These are phyloP conservation scores for Corymbia maculata DNA, from an alignment of 345 rosid species.

Conservation along the genomic window DNA sequence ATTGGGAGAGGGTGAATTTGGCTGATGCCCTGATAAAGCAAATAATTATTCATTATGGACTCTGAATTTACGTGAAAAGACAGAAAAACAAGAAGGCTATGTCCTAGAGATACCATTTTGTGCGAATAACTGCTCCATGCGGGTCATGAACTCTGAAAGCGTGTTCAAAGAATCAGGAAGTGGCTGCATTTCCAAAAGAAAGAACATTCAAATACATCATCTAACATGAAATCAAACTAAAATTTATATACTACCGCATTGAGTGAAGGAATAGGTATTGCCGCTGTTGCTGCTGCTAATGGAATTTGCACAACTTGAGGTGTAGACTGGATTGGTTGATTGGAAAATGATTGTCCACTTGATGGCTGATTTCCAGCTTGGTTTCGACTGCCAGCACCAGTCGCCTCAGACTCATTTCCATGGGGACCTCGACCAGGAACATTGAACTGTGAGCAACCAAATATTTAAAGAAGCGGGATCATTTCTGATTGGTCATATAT, in stretches of 20 bases:
- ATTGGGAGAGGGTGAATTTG: slow-evolving; percentile 24
- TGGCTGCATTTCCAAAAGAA: slow-evolving; percentile 41
- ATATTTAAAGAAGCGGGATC: background rate
- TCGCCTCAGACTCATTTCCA: slow-evolving; percentile 36
- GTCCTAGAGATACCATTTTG: slow-evolving; percentile 38
- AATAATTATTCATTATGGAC: background rate
- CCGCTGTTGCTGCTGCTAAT: slow-evolving; percentile 33
- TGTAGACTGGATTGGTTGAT: slow-evolving; percentile 36
- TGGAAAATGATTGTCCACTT: slow-evolving; percentile 38
- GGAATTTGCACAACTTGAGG: slow-evolving; percentile 71
- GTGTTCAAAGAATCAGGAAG: slow-evolving; percentile 79
- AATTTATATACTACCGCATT: slow-evolving; percentile 21
- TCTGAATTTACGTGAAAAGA: slow-evolving; percentile 6
- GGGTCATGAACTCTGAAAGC: slow-evolving; percentile 58
- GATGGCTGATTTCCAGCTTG: slow-evolving; percentile 44
- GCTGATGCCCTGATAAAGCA: slow-evolving; percentile 42
- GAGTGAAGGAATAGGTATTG: slow-evolving; percentile 63
- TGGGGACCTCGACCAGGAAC: slow-evolving; percentile 35
- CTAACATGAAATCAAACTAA: background rate
- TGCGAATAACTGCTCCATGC: slow-evolving; percentile 60
- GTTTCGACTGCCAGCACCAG: slow-evolving; percentile 26
- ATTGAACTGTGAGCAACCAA: slow-evolving; percentile 33
- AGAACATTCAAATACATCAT: background rate
- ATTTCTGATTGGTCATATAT: background rate
- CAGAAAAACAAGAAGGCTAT: background rate